These are phyloP conservation scores for Mytilinidion resinicola DNA, from an alignment of 495 filamentous ascomycete species.

Conservation along the genomic window DNA sequence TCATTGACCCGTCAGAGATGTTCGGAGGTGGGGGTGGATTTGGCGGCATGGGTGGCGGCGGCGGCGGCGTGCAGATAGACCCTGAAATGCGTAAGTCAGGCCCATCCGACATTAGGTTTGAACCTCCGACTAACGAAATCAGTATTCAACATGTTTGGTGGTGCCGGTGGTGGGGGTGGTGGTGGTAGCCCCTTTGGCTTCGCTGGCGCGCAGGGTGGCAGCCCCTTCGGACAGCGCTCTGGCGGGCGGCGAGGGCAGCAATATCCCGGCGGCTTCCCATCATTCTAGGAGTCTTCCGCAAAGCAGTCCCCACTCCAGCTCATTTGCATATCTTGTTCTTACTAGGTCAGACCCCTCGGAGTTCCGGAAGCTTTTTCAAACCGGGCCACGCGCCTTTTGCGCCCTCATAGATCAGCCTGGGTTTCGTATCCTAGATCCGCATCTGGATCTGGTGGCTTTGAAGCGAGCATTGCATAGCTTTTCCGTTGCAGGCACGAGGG, in stretches of 20 bases:
- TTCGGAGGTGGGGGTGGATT: constrained; percentile 50
- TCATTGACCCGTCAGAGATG: constrained; percentile 84
- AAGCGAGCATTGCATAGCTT: no score
- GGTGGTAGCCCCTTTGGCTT: constrained; percentile 19
- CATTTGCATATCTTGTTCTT: no score
- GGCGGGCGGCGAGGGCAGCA: constrained; percentile 21
- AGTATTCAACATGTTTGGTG: constrained; percentile 10
- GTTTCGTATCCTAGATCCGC: no score
- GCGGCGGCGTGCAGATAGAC: constrained; percentile 26
- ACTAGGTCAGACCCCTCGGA: no score
- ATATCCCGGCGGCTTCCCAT: constrained; percentile 23
- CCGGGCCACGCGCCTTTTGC: no score
- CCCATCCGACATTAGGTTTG: neutral
- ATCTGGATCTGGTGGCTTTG: no score
- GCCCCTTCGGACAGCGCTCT: constrained; percentile 10
- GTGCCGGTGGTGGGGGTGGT: constrained; percentile 22
- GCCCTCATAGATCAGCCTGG: no score
- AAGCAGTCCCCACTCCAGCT: no score
- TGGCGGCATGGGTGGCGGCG: constrained; percentile 47
- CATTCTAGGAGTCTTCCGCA: neutral
- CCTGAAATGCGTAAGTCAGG: constrained; percentile 26
- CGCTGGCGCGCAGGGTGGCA: constrained; percentile 20
- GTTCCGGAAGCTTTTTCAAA: no score
- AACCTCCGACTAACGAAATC: constrained; percentile 8
- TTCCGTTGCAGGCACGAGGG: no score